A percentile compares a stretch with the other conserved stretches of the same genome.
Evolutionary conservation across 2,329 filamentous ascomycete genomes (phyloP).

Genomic region (Claviceps pusilla): DNA sequence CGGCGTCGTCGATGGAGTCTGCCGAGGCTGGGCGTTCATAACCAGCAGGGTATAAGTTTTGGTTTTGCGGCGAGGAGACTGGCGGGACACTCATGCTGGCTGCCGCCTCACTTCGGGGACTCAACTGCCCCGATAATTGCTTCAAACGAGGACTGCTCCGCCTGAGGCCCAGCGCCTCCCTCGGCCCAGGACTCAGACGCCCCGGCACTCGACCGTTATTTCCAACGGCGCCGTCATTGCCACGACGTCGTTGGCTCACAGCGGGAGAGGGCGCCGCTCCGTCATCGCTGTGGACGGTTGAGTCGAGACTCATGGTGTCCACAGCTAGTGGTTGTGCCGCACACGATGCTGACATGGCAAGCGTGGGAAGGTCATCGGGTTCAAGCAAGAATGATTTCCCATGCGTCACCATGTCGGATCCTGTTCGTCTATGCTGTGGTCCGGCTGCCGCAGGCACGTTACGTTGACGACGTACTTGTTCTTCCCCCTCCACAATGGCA

Average conservation of each 20-base stretch:
- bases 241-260: conserved; percentile 45
- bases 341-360: conserved; percentile 9
- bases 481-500: conserved; percentile 29
- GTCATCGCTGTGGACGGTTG: conserved; percentile 35
- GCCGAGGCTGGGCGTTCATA: conserved; percentile 64
- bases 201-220: conserved; percentile 30
- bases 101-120: conserved; percentile 25
- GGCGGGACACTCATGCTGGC: conserved; percentile 11
- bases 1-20: conserved; percentile 79
- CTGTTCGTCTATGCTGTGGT: not conserved
- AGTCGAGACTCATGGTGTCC: conserved; percentile 13
- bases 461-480: conserved; percentile 10
- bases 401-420: conserved; percentile 3
- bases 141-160: conserved; percentile 44
- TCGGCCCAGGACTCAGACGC: conserved; percentile 32
- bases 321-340: conserved; percentile 8
- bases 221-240: conserved; percentile 32
- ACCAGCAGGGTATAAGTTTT: conserved; percentile 25
- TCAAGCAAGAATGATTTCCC: conserved; percentile 12
- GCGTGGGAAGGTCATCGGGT: conserved; percentile 10
- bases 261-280: conserved; percentile 58
- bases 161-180: conserved; percentile 31
- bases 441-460: not conserved
- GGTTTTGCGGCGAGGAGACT: conserved; percentile 13
- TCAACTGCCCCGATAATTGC: conserved; percentile 36